Percentiles rank a stretch among this genome's conserved stretches.
These are phyloP conservation scores for Allium cepa DNA, from an alignment of 106 monocot species.

Conservation along the genomic window DNA sequence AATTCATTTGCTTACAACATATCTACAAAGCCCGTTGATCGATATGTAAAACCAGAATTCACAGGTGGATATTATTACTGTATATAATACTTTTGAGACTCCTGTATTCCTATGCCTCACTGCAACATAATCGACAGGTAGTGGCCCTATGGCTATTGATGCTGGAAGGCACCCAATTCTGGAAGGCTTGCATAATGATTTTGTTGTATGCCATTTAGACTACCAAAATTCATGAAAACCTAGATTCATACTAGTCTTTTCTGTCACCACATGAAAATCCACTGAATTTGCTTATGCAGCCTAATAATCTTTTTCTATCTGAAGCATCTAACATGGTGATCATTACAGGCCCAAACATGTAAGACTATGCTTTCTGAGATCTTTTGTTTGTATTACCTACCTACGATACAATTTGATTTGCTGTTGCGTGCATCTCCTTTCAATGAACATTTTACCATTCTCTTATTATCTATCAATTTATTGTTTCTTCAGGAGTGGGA, in stretches of 20 bases:
- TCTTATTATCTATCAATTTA: background rate
- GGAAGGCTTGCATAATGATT: constrained; percentile 71
- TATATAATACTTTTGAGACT: background rate
- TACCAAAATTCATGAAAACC: too few species aligned
- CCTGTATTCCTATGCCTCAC: background rate
- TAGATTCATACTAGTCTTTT: background rate
- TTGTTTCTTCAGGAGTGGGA: constrained; percentile 76
- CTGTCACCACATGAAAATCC: background rate
- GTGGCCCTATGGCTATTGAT: constrained; percentile 98
- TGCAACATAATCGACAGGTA: constrained; percentile 30
- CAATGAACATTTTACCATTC: background rate
- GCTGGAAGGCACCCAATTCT: constrained; percentile 91
- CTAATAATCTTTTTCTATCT: constrained; percentile 93
- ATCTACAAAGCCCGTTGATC: constrained; percentile 83
- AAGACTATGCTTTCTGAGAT: constrained; percentile 8
- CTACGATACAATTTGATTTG: background rate
- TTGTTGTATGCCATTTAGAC: constrained; percentile 47
- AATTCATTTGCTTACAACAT: constrained; percentile 96
- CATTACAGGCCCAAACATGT: constrained; percentile 99
- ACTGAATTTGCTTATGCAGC: constrained; percentile 41
- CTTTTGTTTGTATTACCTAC: background rate
- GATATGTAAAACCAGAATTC: constrained; percentile 89
- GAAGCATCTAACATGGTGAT: constrained; percentile 95
- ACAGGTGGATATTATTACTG: constrained; percentile 40
- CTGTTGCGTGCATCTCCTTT: background rate